phyloP scores from a whole-genome alignment of 2,329 filamentous ascomycete species.

The Tolypocladium sp. region DNA sequence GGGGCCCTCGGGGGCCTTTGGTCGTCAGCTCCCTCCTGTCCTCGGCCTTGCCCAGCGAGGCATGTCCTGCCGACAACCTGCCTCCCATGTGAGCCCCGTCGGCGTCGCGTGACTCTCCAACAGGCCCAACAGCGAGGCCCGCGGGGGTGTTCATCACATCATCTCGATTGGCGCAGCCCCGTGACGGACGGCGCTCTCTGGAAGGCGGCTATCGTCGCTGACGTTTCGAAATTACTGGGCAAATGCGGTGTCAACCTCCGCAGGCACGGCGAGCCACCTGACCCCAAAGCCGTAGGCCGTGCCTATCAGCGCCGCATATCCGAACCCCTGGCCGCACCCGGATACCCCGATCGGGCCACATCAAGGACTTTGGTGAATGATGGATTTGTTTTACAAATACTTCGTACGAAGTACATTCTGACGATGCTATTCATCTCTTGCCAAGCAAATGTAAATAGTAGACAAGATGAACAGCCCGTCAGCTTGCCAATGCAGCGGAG shows the following conservation, averaged over 20 bases:
- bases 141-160: neutral
- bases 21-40: neutral
- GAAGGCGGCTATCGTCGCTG: neutral
- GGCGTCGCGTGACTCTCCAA: neutral
- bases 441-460: too few relatives aligned
- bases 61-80: neutral
- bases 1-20: neutral
- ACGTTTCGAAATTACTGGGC: neutral
- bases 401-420: too few relatives aligned
- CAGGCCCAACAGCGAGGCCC: neutral
- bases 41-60: neutral
- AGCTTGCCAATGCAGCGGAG: neutral
- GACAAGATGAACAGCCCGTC: neutral
- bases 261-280: neutral
- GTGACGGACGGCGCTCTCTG: neutral
- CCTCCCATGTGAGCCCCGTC: neutral
- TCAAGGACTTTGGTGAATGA: neutral
- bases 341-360: neutral
- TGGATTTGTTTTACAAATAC: too few relatives aligned
- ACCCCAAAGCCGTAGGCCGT: neutral
- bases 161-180: neutral
- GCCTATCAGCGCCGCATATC: neutral
- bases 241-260: neutral
- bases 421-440: too few relatives aligned
- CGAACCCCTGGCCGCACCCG: neutral